These are phyloP conservation scores for Teratosphaeria zuluensis DNA, from an alignment of 2,329 filamentous ascomycete genomes.

Conservation along the genomic window DNA sequence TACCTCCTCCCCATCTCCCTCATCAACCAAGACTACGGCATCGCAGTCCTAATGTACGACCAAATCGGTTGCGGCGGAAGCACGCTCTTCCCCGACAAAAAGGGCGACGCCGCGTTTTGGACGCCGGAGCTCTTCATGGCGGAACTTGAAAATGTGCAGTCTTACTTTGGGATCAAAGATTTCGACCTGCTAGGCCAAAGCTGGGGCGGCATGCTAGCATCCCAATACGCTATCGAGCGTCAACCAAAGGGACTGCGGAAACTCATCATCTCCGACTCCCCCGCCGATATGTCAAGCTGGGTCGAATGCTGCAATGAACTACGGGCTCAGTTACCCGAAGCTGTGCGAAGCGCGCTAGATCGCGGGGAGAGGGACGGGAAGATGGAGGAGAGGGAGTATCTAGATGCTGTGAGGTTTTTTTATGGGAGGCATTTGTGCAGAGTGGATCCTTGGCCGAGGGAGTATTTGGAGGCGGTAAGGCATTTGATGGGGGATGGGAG, in stretches of 20 bases:
- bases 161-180: conserved; percentile 30
- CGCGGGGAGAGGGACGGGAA: conserved; percentile 21
- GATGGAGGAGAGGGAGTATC: conserved; percentile 24
- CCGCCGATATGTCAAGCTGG: conserved; percentile 22
- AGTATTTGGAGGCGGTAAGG: conserved; percentile 15
- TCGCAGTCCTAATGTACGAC: conserved; percentile 45
- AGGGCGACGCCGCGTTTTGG: conserved; percentile 40
- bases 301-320: conserved; percentile 18
- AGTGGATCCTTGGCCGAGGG: conserved; percentile 21
- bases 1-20: conserved; percentile 31
- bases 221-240: conserved; percentile 30
- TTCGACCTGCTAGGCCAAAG: conserved; percentile 42
- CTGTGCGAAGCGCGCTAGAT: conserved; percentile 21
- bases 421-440: conserved; percentile 24
- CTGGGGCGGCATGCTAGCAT: conserved; percentile 46
- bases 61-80: conserved; percentile 43
- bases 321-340: conserved; percentile 17
- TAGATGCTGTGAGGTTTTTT: conserved; percentile 21
- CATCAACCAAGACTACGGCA: conserved; percentile 22
- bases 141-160: conserved; percentile 42
- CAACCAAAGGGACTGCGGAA: conserved; percentile 29
- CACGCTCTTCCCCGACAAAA: conserved; percentile 39
- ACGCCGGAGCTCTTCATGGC: conserved; percentile 36
- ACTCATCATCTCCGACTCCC: conserved; percentile 27
- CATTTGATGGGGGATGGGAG: conserved; percentile 22